Evolutionary conservation across 495 filamentous ascomycete species (phyloP).

Genomic region (Annulohypoxylon moriforme): DNA sequence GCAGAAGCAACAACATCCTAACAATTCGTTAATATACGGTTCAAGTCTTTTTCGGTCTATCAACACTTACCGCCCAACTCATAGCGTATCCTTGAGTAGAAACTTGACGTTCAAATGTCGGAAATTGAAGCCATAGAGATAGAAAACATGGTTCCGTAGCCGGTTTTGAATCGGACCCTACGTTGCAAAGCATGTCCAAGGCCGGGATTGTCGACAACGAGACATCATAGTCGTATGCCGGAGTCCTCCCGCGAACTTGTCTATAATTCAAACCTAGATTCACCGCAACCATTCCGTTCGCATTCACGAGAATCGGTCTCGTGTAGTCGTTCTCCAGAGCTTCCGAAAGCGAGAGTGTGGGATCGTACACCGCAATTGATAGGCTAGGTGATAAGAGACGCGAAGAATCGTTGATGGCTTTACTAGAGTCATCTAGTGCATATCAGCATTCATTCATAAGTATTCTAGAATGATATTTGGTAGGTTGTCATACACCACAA

Average conservation of each 20-base stretch:
- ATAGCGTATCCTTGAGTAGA: conserved; percentile 8
- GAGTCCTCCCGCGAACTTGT: not conserved
- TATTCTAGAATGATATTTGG: not conserved
- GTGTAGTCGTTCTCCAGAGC: conserved; percentile 7
- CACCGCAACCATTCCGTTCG: not conserved
- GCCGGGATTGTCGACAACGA: not conserved
- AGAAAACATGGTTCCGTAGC: not conserved
- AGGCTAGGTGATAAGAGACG: conserved; percentile 1
- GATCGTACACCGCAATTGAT: not conserved
- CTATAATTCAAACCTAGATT: conserved; percentile 6
- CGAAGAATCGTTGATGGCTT: conserved; percentile 2
- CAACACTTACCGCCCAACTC: not conserved
- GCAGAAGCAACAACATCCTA: conserved; percentile 12
- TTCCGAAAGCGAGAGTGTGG: not conserved
- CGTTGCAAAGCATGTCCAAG: not conserved
- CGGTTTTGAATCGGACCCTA: not conserved
- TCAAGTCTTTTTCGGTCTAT: not conserved
- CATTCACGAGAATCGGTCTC: conserved; percentile 2
- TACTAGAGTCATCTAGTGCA: conserved; percentile 5
- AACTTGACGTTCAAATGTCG: conserved; percentile 3
- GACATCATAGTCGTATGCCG: conserved; percentile 7
- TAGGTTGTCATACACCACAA: not conserved
- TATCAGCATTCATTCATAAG: not conserved
- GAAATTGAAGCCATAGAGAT: conserved; percentile 5
- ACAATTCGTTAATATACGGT: not conserved